Evolutionary conservation across 2,329 filamentous ascomycete species (phyloP).

Genomic region (Hymenoscyphus infarciens): DNA sequence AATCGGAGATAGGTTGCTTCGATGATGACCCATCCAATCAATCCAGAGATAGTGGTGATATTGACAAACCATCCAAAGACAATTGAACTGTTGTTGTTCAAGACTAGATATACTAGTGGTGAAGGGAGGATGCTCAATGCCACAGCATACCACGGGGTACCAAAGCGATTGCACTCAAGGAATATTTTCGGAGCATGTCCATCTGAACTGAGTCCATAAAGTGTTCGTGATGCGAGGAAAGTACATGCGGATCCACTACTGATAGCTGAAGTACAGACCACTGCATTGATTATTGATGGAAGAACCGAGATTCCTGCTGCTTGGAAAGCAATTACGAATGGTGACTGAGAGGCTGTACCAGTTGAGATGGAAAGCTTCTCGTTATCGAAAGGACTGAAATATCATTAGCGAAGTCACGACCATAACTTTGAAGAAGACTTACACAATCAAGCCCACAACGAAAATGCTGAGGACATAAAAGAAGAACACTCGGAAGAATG

Average conservation of each 20-base stretch:
- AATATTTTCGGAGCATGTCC: constrained; percentile 51
- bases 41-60: constrained; percentile 44
- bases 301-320: constrained; percentile 60
- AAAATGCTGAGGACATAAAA: constrained; percentile 75
- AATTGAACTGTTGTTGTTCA: constrained; percentile 48
- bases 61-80: constrained; percentile 72
- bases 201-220: constrained; percentile 54
- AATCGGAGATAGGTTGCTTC: constrained; percentile 58
- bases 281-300: constrained; percentile 65
- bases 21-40: constrained; percentile 40
- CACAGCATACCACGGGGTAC: constrained; percentile 53
- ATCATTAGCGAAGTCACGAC: neutral
- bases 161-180: constrained; percentile 53
- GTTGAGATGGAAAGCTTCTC: constrained; percentile 49
- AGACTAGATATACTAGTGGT: constrained; percentile 65
- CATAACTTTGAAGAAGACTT: neutral
- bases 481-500: constrained; percentile 71
- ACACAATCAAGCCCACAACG: constrained; percentile 56
- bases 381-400: constrained; percentile 5
- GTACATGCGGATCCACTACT: constrained; percentile 64
- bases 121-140: constrained; percentile 52
- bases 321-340: constrained; percentile 57
- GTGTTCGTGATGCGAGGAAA: constrained; percentile 53
- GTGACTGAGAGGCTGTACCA: constrained; percentile 60
- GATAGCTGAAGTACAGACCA: constrained; percentile 64